A percentile compares a stretch with the other conserved stretches of the same genome.
These are phyloP conservation scores for Choiromyces venosus DNA, from an alignment of 495 filamentous ascomycete species.

Conservation along the genomic window DNA sequence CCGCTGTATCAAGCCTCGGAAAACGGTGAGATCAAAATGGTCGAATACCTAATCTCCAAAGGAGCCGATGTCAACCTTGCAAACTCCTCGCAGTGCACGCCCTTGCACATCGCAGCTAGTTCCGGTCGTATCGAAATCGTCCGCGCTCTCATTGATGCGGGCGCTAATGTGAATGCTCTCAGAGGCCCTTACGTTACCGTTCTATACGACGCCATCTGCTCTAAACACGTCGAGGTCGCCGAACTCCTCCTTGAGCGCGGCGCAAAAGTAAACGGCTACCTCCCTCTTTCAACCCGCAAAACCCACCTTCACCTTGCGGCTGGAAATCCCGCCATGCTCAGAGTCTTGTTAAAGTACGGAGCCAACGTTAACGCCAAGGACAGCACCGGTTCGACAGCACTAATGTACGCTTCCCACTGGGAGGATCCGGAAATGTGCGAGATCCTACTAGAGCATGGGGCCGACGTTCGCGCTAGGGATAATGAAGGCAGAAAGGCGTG, in stretches of 20 bases:
- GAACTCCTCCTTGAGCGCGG: background rate
- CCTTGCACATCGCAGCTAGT: background rate
- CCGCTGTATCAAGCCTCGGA: background rate
- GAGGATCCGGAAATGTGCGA: background rate
- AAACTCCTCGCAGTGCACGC: background rate
- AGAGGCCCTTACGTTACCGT: background rate
- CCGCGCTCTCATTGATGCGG: background rate
- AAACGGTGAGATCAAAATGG: background rate
- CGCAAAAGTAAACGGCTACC: background rate
- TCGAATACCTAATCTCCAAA: background rate
- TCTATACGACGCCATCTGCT: background rate
- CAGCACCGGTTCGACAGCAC: background rate
- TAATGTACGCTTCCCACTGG: background rate
- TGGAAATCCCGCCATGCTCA: background rate
- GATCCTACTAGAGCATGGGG: constrained; percentile 1
- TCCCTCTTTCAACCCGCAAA: background rate
- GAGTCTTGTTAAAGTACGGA: background rate
- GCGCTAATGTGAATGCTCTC: background rate
- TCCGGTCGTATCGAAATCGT: background rate
- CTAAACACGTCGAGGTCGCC: background rate
- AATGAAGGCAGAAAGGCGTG: background rate
- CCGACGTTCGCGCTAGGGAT: background rate
- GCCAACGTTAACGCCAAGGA: constrained; percentile 2
- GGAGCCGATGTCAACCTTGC: background rate
- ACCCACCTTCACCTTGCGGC: constrained; percentile 11